A percentile compares a stretch with the other conserved stretches of the same genome.
Conservation (phyloP, 768 basidiomycete genomes). For the Termitomyces sp. region DNA sequence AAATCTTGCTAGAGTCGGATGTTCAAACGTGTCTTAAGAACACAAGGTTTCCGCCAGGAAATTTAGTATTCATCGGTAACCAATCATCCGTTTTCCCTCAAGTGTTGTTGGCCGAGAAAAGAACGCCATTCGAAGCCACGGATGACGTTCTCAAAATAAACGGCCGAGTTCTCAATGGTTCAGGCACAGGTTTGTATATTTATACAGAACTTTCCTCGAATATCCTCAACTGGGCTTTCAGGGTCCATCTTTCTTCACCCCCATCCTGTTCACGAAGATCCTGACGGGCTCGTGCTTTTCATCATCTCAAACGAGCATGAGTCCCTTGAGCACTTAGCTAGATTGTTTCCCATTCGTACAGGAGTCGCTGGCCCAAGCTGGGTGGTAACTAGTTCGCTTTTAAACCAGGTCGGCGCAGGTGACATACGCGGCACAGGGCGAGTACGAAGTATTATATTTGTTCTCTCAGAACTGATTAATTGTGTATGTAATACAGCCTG, state of each 20-base stretch:
- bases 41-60: constrained; percentile 30
- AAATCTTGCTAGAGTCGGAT: constrained; percentile 45
- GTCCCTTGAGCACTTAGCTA: constrained; percentile 61
- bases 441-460: constrained; percentile 16
- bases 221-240: not conserved
- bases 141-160: constrained; percentile 21
- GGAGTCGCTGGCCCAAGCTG: constrained; percentile 76
- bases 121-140: constrained; percentile 26
- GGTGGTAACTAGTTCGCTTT: constrained; percentile 51
- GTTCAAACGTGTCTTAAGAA: constrained; percentile 19
- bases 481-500: constrained; percentile 10
- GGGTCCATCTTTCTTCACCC: constrained; percentile 65
- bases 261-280: constrained; percentile 34
- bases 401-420: constrained; percentile 61
- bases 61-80: constrained; percentile 55
- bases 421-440: constrained; percentile 77
- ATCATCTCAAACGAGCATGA: constrained; percentile 49
- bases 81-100: constrained; percentile 26
- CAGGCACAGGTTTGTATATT: constrained; percentile 23
- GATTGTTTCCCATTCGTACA: constrained; percentile 83
- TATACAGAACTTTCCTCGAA: not conserved
- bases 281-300: constrained; percentile 39
- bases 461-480: not conserved
- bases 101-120: constrained; percentile 22
- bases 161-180: constrained; percentile 19